phyloP scores from a whole-genome alignment of 2,329 filamentous ascomycete species.

The Xylaria sp. region DNA sequence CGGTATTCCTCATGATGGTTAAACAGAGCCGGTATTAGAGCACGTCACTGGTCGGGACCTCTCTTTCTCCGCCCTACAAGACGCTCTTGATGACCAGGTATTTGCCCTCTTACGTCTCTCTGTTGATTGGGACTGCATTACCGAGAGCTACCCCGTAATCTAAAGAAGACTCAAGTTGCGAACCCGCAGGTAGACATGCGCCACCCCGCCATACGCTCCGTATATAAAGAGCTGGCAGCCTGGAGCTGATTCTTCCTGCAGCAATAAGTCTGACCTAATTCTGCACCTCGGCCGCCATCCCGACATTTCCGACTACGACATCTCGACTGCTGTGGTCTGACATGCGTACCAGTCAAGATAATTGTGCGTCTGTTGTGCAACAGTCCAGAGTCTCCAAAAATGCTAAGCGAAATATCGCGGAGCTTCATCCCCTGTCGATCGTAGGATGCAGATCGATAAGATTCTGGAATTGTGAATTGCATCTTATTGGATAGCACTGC shows the following conservation, averaged over 20 bases:
- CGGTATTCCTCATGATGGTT: background rate
- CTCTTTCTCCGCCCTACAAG: background rate
- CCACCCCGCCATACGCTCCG: background rate
- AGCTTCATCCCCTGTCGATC: slow-evolving; percentile 1
- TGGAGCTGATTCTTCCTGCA: background rate
- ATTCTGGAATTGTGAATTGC: background rate
- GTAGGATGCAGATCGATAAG: slow-evolving; percentile 14
- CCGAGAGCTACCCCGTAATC: background rate
- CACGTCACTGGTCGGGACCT: background rate
- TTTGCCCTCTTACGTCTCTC: background rate
- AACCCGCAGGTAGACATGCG: background rate
- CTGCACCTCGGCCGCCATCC: background rate
- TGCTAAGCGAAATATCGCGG: slow-evolving; percentile 8
- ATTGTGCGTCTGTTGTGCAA: background rate
- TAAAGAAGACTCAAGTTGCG: background rate
- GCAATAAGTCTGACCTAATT: background rate
- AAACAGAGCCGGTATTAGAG: background rate
- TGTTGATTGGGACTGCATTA: background rate
- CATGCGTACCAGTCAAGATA: slow-evolving; percentile 3
- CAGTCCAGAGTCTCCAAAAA: background rate
- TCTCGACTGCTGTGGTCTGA: background rate
- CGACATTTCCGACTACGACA: slow-evolving; percentile 7
- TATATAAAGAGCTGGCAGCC: background rate
- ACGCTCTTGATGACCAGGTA: background rate
- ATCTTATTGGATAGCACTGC: slow-evolving; percentile 15